A percentile compares a stretch with the other conserved stretches of the same genome.
Evolutionary conservation across 495 filamentous ascomycete species (phyloP).

Genomic region (Aeminium ludgeri): DNA sequence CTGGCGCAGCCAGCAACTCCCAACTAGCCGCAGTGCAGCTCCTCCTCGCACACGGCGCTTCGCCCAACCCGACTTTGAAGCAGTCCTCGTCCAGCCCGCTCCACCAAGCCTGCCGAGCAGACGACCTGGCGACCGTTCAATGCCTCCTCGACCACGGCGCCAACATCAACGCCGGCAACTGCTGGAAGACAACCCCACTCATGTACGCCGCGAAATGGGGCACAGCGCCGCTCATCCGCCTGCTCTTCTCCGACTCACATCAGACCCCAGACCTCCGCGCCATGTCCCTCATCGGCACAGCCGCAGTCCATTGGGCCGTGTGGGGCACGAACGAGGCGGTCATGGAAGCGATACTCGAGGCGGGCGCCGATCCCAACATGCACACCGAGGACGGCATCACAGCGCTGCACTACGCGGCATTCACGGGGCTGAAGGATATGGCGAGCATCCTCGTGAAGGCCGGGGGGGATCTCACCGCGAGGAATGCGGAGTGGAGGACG

Average conservation of each 20-base stretch:
- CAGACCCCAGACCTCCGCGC: slow-evolving; percentile 8
- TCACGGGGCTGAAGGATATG: not conserved
- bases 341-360: slow-evolving; percentile 7
- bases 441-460: slow-evolving; percentile 4
- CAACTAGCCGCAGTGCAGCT: slow-evolving; percentile 10
- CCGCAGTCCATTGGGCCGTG: slow-evolving; percentile 11
- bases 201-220: slow-evolving; percentile 16
- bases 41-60: slow-evolving; percentile 11
- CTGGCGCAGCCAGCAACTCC: slow-evolving; percentile 12
- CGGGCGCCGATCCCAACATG: slow-evolving; percentile 7
- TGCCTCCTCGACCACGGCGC: slow-evolving; percentile 12
- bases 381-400: slow-evolving; percentile 9
- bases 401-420: slow-evolving; percentile 11
- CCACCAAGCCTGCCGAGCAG: slow-evolving; percentile 9
- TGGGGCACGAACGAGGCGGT: slow-evolving; percentile 5
- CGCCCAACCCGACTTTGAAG: slow-evolving; percentile 10
- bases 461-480: slow-evolving; percentile 6
- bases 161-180: slow-evolving; percentile 11
- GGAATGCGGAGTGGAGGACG: slow-evolving; percentile 10
- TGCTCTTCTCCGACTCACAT: slow-evolving; percentile 2
- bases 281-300: slow-evolving; percentile 8
- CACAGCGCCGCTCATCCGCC: slow-evolving; percentile 1
- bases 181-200: slow-evolving; percentile 10
- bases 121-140: slow-evolving; percentile 5
- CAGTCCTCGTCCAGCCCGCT: slow-evolving; percentile 9